Evolutionary conservation across 495 filamentous ascomycete species (phyloP), one percentile per base, ranked within the genome.

Genomic region (Neurospora sp.): DNA sequence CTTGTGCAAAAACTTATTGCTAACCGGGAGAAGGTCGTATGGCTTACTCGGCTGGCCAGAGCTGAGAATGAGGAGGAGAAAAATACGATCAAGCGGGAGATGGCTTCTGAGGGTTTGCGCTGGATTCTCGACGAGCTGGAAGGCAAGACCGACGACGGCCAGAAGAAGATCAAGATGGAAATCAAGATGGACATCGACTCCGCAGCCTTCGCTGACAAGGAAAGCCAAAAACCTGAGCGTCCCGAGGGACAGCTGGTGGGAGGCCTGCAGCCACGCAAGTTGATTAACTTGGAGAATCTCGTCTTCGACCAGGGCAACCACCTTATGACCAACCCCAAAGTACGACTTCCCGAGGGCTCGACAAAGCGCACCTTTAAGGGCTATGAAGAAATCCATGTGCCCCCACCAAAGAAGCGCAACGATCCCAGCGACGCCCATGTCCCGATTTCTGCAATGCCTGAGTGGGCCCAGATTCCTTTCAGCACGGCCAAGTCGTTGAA

Each of bases 301-400:
- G 87, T 97, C 39, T 99, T 99, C 80, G 95, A 98, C 77, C 96
- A 98, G 80, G 96, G 96, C 18, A 98, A 97, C 76, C 96, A 99
- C 83, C 86, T 98, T 20, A 98, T 98, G 94, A 97, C 96, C 11
- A 98, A 99, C 76, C 90, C 94, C 3, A 97, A 92, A 80, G 94
- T 98, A 68, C 93, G 92, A 74, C 87, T 98, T n/a, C 96, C 96
- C 1, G 92, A 97, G 77, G 96, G 96, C 35, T 97, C 96, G 2
- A 97, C 91, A 0, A 97, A 98, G 81, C 88, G 93, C 14, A 93
- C 92, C 0, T 97, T 97, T 83, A 98, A 98, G 81, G 96, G 96
- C 38, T 99, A 98, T 74, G 96, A 98, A 80, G 96, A 99, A 79
- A 97, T 98, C 72, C 96, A 98, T 78, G 94, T 99, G 18, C 96